Conservation (phyloP, 192 early-diverging fungal genomes). For the Entomortierella beljakovae region DNA sequence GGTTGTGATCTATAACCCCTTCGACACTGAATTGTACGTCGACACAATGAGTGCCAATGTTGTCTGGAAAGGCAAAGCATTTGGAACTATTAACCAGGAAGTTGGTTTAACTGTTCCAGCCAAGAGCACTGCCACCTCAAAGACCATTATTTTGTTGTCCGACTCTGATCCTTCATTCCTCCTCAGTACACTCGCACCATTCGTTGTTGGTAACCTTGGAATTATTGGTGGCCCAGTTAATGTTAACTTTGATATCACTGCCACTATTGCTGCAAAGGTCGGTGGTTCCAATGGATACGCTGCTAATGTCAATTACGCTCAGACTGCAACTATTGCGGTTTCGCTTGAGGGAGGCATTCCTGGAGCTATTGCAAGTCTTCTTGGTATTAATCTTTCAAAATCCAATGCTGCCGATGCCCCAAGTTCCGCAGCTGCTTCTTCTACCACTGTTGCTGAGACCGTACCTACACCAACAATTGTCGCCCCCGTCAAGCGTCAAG, state of each 20-base stretch:
- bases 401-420: neutral
- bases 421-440: neutral
- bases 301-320: slow-evolving; percentile 35
- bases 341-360: slow-evolving; percentile 3
- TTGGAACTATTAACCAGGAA: slow-evolving; percentile 61
- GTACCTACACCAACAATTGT: neutral
- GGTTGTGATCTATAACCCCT: slow-evolving; percentile 66
- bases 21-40: slow-evolving; percentile 60
- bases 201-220: slow-evolving; percentile 21
- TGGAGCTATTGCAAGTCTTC: neutral
- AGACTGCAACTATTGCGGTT: slow-evolving; percentile 24
- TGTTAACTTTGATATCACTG: slow-evolving; percentile 30
- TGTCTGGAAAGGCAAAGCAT: slow-evolving; percentile 50
- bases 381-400: neutral
- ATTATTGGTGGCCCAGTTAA: slow-evolving; percentile 13
- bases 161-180: slow-evolving; percentile 30
- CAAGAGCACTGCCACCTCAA: slow-evolving; percentile 24
- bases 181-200: slow-evolving; percentile 13
- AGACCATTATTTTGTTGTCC: slow-evolving; percentile 23
- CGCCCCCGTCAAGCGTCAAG: slow-evolving; percentile 12
- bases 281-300: slow-evolving; percentile 33
- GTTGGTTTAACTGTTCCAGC: slow-evolving; percentile 50
- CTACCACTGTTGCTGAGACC: neutral
- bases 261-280: slow-evolving; percentile 23
- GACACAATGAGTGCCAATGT: slow-evolving; percentile 54